Evolutionary conservation across 73 alveolate genomes (phyloP), one percentile per base, ranked within the genome.

Genomic region (Effrenium voratum): DNA sequence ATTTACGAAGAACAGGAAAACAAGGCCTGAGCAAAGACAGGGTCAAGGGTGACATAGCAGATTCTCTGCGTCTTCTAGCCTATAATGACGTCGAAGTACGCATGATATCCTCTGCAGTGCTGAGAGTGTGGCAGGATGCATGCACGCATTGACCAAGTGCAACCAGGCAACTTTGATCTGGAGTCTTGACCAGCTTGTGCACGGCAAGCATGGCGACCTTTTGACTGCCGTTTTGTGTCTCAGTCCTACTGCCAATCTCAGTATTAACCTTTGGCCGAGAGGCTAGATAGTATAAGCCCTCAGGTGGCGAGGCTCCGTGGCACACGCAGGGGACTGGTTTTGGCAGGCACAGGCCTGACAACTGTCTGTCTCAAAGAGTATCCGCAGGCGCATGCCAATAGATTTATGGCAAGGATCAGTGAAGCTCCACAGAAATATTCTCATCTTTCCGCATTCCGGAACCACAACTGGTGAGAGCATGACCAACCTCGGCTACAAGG

Each of bases 131-230:
- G 16, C 72, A 57, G 0, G 72, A 57, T n/a, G n/a, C n/a, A n/a
- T n/a, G 82, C 46, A 28, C 12, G 43, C 41, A 63, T 10, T 34
- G 75, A 12, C 6, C 38, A 24, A 32, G 34, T 24, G 16, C 75
- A 24, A 24, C 91, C 91, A 34, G 32, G 94, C 81, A n/a, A 49
- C 95, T 36, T 45, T 87, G 95, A 32, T 87, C 75, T 1, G 95
- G 95, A 32, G 95, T 87, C 83, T 60, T 87, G 50, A 87, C 95
- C 32, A 87, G 68, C 28, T 43, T 46, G 50, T 87, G 95, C 3
- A 87, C 75, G 36, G 95, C 95, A 66, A 87, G 68, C 95, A 87
- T 87, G 36, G 95, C 83, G 30, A 87, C 95, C 95, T 87, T 47
- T 44, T 28, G 36, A 19, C 30, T 70, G 32, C 15, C 45, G 47